A percentile compares a stretch with the other conserved stretches of the same genome.
These are phyloP conservation scores for Haplosporangium sp. DNA, from an alignment of 371 early-diverging fungal genomes.

Conservation along the genomic window DNA sequence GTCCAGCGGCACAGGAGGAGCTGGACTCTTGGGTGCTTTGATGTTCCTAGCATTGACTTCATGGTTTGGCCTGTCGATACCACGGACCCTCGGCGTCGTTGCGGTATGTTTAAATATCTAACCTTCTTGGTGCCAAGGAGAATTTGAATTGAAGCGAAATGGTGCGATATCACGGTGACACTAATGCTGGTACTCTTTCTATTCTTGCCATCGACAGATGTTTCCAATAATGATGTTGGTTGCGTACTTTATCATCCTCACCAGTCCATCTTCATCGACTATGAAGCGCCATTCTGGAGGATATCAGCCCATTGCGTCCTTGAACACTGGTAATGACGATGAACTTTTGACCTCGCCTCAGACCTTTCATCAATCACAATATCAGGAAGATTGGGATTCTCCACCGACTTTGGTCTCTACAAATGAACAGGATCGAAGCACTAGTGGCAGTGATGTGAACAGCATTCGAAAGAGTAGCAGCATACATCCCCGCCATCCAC, in stretches of 20 bases:
- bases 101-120: conserved; percentile 17
- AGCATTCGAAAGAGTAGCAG: too few species aligned
- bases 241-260: conserved; percentile 43
- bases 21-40: conserved; percentile 59
- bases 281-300: conserved; percentile 14
- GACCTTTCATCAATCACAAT: neutral
- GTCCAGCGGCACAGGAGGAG: conserved; percentile 62
- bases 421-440: neutral
- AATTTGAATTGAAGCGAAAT: neutral
- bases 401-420: neutral
- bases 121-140: neutral
- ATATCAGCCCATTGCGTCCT: conserved; percentile 19
- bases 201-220: conserved; percentile 7
- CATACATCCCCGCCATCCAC: neutral
- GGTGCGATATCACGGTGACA: too few species aligned
- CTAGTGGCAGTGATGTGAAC: neutral
- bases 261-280: conserved; percentile 12
- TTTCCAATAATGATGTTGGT: conserved; percentile 35
- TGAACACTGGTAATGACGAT: conserved; percentile 3
- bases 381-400: neutral
- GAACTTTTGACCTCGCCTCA: conserved; percentile 13
- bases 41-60: conserved; percentile 59
- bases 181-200: too few species aligned
- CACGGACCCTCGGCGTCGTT: conserved; percentile 43
- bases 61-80: conserved; percentile 51